A percentile compares a stretch with the other conserved stretches of the same genome.
phyloP scores from a whole-genome alignment of 1,284 basidiomycete genomes.

The Leccinum subrobustum region DNA sequence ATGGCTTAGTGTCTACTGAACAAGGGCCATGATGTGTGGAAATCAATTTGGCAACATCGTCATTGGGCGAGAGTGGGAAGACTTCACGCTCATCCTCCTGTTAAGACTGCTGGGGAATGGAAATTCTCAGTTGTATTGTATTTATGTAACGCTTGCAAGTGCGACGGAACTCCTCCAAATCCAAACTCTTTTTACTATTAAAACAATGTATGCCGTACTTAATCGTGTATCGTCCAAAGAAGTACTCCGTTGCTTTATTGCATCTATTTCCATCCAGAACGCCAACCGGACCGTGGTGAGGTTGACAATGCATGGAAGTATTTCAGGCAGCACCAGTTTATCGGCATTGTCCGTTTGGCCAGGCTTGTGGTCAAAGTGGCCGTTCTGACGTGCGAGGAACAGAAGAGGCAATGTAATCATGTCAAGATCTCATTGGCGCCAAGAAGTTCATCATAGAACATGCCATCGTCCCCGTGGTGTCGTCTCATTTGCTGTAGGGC shows the following conservation, averaged over 20 bases:
- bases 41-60: too few relatives aligned
- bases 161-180: background rate
- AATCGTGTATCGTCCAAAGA: background rate
- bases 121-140: background rate
- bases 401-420: too few relatives aligned
- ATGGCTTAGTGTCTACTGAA: too few relatives aligned
- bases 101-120: background rate
- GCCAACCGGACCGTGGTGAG: conserved; percentile 40
- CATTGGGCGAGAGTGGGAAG: too few relatives aligned
- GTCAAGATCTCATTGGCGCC: conserved; percentile 43
- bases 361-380: too few relatives aligned
- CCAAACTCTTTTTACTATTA: too few relatives aligned
- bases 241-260: background rate
- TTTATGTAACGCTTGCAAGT: background rate
- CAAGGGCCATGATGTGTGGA: too few relatives aligned
- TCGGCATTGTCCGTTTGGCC: too few relatives aligned
- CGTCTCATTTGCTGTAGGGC: conserved; percentile 63
- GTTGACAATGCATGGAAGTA: conserved; percentile 54
- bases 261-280: conserved; percentile 45
- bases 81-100: background rate
- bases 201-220: background rate
- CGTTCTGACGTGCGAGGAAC: too few relatives aligned
- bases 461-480: conserved; percentile 70
- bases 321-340: too few relatives aligned
- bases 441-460: conserved; percentile 71